Conservation (phyloP, 2,329 filamentous ascomycete genomes). For the Bretziella fagacearum region DNA sequence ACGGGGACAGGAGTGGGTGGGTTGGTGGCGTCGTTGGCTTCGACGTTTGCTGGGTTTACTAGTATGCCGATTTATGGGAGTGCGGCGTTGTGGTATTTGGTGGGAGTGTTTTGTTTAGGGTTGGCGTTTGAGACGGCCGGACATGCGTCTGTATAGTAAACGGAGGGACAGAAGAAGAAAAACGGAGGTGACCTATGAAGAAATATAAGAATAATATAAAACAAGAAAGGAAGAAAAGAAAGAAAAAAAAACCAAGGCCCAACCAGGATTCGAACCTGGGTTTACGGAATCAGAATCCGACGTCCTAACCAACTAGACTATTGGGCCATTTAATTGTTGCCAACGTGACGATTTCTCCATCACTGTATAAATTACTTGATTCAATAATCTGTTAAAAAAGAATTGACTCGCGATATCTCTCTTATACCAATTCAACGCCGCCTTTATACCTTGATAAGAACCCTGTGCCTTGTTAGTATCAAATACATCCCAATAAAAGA, state of each 20-base stretch:
- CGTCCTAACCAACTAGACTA: constrained; percentile 15
- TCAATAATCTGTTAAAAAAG: no score
- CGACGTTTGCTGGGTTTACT: constrained; percentile 27
- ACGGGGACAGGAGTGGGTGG: constrained; percentile 33
- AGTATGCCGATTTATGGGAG: constrained; percentile 28
- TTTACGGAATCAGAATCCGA: constrained; percentile 14
- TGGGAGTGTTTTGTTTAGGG: constrained; percentile 25
- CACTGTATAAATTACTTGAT: no score
- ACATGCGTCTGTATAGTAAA: constrained; percentile 16
- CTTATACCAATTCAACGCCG: neutral
- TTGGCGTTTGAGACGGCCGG: constrained; percentile 30
- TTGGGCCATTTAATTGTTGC: constrained; percentile 6
- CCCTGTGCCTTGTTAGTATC: neutral
- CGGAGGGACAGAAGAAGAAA: neutral
- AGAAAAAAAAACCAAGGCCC: constrained; percentile 7
- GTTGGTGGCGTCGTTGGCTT: constrained; percentile 26
- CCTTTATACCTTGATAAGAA: neutral
- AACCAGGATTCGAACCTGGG: constrained; percentile 15
- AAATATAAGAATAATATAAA: neutral
- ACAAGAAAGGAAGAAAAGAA: neutral
- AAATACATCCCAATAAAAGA: neutral
- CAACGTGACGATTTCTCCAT: no score
- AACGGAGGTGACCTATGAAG: neutral
- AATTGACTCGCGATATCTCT: neutral
- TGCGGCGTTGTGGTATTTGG: constrained; percentile 28